Evolutionary conservation across 805 yeast species (phyloP), one percentile per base, ranked within the genome.

Genomic region (Blastobotrys americana): DNA sequence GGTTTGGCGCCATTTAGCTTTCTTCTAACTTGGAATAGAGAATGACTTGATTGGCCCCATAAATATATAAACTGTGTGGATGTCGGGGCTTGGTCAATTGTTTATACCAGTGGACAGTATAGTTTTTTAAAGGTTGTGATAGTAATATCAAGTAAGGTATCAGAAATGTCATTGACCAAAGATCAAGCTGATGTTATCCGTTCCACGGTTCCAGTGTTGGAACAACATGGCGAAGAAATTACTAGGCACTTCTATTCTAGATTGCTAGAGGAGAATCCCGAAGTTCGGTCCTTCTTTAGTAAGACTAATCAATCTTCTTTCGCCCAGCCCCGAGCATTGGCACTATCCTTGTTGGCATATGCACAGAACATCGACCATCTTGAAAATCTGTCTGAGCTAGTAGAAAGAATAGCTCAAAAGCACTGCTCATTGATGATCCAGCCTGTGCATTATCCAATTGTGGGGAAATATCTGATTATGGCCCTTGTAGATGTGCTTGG

Each of bases 391-490:
- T 55, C 68, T 9, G 73, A 65, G 1, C 74, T 76, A 48, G 84
- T 82, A 6, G 65, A 71, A 40, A 77, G 74, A 48, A 78, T 82
- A 53, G 82, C 74, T 37, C 71, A 69, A 51, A 82, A 81, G 60
- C 89, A 82, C 53, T 78, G 75, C 47, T 83, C 84, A 37, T 65
- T 82, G 49, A 76, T 76, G 55, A 71, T 82, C 36, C 58, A 64
- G 49, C 76, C 87, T 3, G 82, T 77, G 45, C 86, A 81, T 46
- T 82, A 82, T 54, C 76, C 78, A 18, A 68, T 77, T 51, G 87
- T 82, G 25, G 89, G 87, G 22, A 57, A 60, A 23, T 69, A 72
- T 48, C 61, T 83, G n/a, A 57, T 82, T 25, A 64, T 64, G 21
- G 76, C 86, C 10, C 69, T 83, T 60, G 58, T 61, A 34, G 71